Conservation (phyloP, 75 land plant species). For the Cupressus sempervirens region DNA sequence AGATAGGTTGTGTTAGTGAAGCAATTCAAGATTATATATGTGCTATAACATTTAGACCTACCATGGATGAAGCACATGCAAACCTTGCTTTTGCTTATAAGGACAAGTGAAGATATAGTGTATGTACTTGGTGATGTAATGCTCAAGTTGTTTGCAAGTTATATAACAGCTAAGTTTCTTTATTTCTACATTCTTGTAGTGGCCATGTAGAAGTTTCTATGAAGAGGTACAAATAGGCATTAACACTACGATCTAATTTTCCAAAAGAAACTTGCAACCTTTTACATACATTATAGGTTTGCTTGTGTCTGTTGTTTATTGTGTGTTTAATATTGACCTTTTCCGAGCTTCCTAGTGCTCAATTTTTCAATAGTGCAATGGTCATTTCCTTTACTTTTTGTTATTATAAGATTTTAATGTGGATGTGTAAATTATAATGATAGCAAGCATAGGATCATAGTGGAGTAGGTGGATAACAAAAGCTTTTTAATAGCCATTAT, state of each 20-base stretch:
- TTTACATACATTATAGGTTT: constrained; percentile 95
- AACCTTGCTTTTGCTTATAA: constrained; percentile 98
- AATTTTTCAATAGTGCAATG: neutral
- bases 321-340: neutral
- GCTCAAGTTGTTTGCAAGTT: neutral
- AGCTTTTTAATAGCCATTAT: too few species aligned
- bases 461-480: too few species aligned
- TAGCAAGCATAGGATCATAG: too few species aligned
- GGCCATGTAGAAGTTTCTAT: constrained; percentile 94
- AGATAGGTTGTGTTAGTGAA: constrained; percentile 93
- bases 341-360: neutral
- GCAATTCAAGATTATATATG: constrained; percentile 95
- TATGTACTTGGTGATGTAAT: neutral
- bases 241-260: constrained; percentile 80
- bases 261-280: constrained; percentile 99
- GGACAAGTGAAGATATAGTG: constrained; percentile 61
- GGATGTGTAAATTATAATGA: too few species aligned
- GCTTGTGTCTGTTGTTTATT: neutral
- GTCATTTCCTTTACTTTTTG: neutral
- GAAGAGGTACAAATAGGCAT: constrained; percentile 93
- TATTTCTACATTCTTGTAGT: constrained; percentile 34
- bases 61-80: constrained; percentile 99
- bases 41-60: constrained; percentile 82
- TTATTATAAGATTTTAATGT: neutral
- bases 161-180: neutral